Evolutionary conservation across 1,284 basidiomycete species (phyloP).

Genomic region (Tetrapyrgos nigripes): DNA sequence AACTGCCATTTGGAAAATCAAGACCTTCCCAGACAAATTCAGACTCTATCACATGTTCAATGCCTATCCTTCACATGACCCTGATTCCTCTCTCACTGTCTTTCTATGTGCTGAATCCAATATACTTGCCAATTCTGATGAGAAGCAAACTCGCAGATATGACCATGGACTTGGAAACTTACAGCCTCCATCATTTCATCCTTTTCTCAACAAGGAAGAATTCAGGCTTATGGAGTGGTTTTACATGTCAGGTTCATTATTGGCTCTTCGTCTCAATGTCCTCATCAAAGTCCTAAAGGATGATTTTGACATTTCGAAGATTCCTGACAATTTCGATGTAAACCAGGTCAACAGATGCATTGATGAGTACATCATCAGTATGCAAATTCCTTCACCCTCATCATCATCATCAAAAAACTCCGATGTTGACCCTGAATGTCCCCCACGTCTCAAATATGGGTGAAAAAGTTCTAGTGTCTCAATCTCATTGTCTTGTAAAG

Average conservation of each 20-base stretch:
- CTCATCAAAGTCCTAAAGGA: neutral
- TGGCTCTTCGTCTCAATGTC: neutral
- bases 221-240: neutral
- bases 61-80: neutral
- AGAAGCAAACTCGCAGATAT: neutral
- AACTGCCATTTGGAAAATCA: neutral
- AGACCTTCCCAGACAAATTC: constrained; percentile 1
- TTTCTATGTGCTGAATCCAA: neutral
- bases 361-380: neutral
- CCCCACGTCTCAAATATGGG: neutral
- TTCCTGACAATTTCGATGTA: constrained; percentile 1
- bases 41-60: constrained; percentile 5
- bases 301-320: neutral
- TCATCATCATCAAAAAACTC: neutral
- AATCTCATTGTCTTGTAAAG: neutral
- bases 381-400: too few species aligned
- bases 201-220: neutral
- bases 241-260: neutral
- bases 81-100: neutral
- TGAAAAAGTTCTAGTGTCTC: neutral
- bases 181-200: neutral
- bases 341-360: neutral
- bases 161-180: neutral
- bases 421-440: neutral
- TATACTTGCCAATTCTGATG: neutral